Conservation (phyloP, 257 asterid genomes). For the Solanum corneliomulleri region DNA sequence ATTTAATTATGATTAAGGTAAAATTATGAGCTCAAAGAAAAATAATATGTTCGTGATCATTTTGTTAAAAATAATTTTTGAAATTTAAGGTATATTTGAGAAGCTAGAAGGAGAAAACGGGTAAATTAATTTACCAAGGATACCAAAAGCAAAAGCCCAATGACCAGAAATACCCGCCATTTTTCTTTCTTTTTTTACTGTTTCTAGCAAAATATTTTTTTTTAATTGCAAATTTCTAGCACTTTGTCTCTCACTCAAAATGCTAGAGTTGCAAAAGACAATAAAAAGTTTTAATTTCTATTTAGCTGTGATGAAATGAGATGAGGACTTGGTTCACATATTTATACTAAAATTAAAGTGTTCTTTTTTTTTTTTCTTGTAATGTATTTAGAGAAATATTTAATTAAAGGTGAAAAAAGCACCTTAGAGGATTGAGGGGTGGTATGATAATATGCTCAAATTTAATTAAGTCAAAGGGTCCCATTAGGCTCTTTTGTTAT, state of each 20-base stretch:
- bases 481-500: background rate
- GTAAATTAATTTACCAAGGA: constrained; percentile 21
- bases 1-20: background rate
- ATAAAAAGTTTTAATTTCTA: background rate
- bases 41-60: background rate
- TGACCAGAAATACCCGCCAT: constrained; percentile 1
- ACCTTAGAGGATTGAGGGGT: background rate
- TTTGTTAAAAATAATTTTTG: background rate
- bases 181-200: background rate
- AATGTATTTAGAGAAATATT: background rate
- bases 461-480: background rate
- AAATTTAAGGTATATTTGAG: background rate
- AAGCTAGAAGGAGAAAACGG: background rate
- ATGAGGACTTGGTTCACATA: background rate
- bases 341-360: background rate
- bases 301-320: background rate
- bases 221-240: background rate
- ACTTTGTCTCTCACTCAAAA: background rate
- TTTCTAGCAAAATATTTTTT: background rate
- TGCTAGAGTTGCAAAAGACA: background rate
- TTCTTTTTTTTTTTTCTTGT: background rate
- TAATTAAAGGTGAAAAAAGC: background rate
- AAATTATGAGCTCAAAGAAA: background rate
- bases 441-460: background rate
- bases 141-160: constrained; percentile 38